These are phyloP conservation scores for Trichoderma sp. DNA, from an alignment of 2,329 filamentous ascomycete species.

Conservation along the genomic window DNA sequence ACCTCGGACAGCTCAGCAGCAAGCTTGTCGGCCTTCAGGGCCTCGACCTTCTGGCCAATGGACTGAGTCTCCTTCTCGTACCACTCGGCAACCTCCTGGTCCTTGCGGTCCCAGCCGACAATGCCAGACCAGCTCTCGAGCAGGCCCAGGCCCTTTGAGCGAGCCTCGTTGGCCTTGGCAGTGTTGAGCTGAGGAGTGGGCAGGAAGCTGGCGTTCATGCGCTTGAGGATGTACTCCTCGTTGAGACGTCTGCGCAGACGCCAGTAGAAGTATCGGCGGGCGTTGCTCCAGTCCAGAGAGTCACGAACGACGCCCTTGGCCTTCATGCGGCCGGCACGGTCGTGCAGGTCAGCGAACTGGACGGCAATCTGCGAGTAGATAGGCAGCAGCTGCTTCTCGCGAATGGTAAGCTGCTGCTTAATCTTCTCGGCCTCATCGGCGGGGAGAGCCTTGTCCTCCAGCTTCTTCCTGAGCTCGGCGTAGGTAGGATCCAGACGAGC, in stretches of 20 bases:
- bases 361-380: conserved; percentile 95
- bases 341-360: conserved; percentile 96
- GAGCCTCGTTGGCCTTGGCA: conserved; percentile 50
- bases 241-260: conserved; percentile 93
- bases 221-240: conserved; percentile 95
- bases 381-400: conserved; percentile 85
- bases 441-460: conserved; percentile 60
- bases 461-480: conserved; percentile 76
- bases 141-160: conserved; percentile 67
- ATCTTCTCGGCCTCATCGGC: conserved; percentile 74
- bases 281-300: conserved; percentile 79
- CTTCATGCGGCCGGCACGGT: conserved; percentile 95
- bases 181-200: conserved; percentile 33
- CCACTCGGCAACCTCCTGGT: conserved; percentile 85
- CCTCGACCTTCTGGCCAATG: conserved; percentile 80
- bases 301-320: conserved; percentile 93
- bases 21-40: conserved; percentile 71
- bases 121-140: conserved; percentile 83
- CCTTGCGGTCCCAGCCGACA: conserved; percentile 71
- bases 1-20: conserved; percentile 47
- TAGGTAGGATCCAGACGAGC: conserved; percentile 85
- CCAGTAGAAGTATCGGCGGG: conserved; percentile 99
- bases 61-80: conserved; percentile 91
- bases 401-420: conserved; percentile 78
- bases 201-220: conserved; percentile 59